A percentile compares a stretch with the other conserved stretches of the same genome.
These are phyloP conservation scores for Wickerhamiella vanderwaltii DNA, from an alignment of 805 yeast genomes.

Conservation along the genomic window DNA sequence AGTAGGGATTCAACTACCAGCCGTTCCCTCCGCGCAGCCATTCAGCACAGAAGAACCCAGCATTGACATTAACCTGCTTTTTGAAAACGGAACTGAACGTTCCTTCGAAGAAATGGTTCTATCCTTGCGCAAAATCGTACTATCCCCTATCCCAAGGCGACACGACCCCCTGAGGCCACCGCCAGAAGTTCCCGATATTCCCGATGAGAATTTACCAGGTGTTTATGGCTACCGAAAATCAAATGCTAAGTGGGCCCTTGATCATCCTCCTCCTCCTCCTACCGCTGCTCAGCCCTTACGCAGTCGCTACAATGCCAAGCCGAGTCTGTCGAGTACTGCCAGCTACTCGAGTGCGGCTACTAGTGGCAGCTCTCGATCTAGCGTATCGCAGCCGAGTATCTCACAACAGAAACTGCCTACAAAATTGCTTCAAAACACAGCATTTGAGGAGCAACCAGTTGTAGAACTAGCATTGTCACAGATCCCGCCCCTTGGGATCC, in stretches of 20 bases:
- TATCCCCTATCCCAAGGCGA: slow-evolving; percentile 4
- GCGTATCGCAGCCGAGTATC: no score
- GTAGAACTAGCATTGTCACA: background rate
- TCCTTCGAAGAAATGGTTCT: slow-evolving; percentile 8
- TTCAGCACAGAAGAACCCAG: background rate
- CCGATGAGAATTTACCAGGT: background rate
- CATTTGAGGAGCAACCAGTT: slow-evolving; percentile 1
- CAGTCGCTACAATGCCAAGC: background rate
- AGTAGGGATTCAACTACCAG: slow-evolving; percentile 10
- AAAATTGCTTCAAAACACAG: slow-evolving; percentile 5
- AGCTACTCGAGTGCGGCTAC: background rate
- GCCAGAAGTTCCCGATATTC: background rate
- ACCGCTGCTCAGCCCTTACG: background rate
- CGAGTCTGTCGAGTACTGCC: background rate
- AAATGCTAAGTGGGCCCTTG: background rate
- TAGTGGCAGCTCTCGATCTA: background rate
- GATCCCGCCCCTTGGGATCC: background rate
- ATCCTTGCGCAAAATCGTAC: background rate
- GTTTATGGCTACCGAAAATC: background rate
- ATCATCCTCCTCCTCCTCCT: background rate
- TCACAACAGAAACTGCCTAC: background rate
- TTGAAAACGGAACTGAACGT: background rate
- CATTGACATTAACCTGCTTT: background rate
- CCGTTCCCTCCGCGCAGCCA: background rate
- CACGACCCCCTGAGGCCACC: slow-evolving; percentile 1